Evolutionary conservation across 2,329 filamentous ascomycete genomes (phyloP).

Genomic region (Zymoseptoria ardabiliae): DNA sequence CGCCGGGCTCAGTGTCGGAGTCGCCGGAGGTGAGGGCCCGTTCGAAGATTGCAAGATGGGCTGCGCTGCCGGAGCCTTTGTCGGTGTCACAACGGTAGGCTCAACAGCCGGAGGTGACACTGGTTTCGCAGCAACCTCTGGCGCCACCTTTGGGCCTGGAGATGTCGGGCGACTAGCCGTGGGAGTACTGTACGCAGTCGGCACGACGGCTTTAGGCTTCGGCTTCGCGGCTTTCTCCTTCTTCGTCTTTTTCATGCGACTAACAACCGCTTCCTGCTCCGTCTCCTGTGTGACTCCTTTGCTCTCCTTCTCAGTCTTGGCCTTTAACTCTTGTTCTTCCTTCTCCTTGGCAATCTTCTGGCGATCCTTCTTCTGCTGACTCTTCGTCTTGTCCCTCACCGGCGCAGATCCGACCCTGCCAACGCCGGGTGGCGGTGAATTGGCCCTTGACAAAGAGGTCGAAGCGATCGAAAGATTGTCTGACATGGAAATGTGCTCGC

Average conservation of each 20-base stretch:
- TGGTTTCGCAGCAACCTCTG: neutral
- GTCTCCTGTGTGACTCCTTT: slow-evolving; percentile 40
- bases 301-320: slow-evolving; percentile 44
- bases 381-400: slow-evolving; percentile 65
- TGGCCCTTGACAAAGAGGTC: slow-evolving; percentile 63
- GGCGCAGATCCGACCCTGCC: slow-evolving; percentile 61
- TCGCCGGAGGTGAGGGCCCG: slow-evolving; percentile 27
- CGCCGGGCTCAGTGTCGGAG: slow-evolving; percentile 27
- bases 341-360: slow-evolving; percentile 37
- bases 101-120: slow-evolving; percentile 1
- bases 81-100: slow-evolving; percentile 16
- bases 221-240: slow-evolving; percentile 42
- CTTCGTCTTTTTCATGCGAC: slow-evolving; percentile 79
- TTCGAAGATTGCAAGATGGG: slow-evolving; percentile 20
- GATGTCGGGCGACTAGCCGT: slow-evolving; percentile 25
- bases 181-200: slow-evolving; percentile 21
- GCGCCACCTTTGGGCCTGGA: slow-evolving; percentile 2
- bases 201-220: slow-evolving; percentile 18
- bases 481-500: slow-evolving; percentile 58
- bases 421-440: slow-evolving; percentile 57
- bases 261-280: slow-evolving; percentile 63
- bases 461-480: slow-evolving; percentile 70
- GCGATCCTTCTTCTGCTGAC: slow-evolving; percentile 65
- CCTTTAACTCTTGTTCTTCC: slow-evolving; percentile 35
- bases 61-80: slow-evolving; percentile 10